Evolutionary conservation across 1,284 basidiomycete genomes (phyloP), one percentile per base, ranked within the genome.

Genomic region (Boletellus deceptivus): DNA sequence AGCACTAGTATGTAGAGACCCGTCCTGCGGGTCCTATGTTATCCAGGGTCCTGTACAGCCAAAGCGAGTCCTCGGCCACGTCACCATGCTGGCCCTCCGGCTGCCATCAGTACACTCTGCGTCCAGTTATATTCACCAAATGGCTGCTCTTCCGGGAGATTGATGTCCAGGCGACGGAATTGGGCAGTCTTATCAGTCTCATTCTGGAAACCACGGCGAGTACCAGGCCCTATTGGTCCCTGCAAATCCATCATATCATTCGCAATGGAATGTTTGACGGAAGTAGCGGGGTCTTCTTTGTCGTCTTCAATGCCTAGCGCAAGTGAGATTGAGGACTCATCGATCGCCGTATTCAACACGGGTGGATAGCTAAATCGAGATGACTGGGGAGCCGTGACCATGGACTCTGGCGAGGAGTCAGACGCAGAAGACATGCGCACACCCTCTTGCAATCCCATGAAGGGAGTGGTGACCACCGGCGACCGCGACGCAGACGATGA

Each of bases 321-420:
- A 41, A 67, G 69, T 25, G 69, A 71, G 34, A 67, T 69, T 6
- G 65, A 67, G 46, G 65, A 67, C 18, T 69, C 67, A 14, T 67
- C 65, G 10, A 67, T 67, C 37, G 69, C 61, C 29, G 65, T 67
- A 48, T 67, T 69, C 59, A 67, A 54, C 36, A 67, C 55, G 36
- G 65, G 65, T 3, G 69, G 65, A 50, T 67, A 69, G 42, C 69
- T 71, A 24, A 64, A 71, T 37, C 65, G 64, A 3, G 65, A 59
- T 13, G 65, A 69, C 52, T 70, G 69, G 5, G 69, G 65, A 37
- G 65, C 65, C 4, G 65, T 67, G 24, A 71, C 63, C 66, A 69
- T 59, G 20, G 65, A 67, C 17, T 59, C 64, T 4, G 66, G 64
- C 25, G 65, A 67, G 25, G 69, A 71, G 16, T 51, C 68, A 13